phyloP scores from a whole-genome alignment of 768 basidiomycete genomes.

The Podaxis sp. region DNA sequence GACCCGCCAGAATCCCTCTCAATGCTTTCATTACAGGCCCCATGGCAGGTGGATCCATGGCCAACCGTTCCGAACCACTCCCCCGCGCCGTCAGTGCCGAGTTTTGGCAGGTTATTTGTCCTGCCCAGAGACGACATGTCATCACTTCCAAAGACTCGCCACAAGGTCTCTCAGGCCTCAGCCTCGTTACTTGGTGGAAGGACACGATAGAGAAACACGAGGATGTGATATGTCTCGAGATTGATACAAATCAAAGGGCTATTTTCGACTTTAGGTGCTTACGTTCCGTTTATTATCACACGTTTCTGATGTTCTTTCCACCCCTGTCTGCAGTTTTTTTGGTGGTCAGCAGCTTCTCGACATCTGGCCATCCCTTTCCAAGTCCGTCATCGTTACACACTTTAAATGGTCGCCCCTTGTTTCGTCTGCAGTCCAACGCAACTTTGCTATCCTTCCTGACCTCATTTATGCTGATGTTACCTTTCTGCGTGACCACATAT shows the following conservation, averaged over 20 bases:
- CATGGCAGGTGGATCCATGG: conserved; percentile 43
- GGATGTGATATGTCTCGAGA: conserved; percentile 17
- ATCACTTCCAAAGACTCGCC: conserved; percentile 32
- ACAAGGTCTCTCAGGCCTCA: conserved; percentile 31
- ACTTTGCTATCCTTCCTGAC: conserved; percentile 36
- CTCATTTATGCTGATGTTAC: background rate
- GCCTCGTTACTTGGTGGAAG: conserved; percentile 53
- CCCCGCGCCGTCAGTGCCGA: conserved; percentile 43
- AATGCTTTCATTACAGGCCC: conserved; percentile 61
- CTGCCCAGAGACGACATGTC: conserved; percentile 26
- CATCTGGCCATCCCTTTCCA: conserved; percentile 22
- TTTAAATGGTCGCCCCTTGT: conserved; percentile 59
- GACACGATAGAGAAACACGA: conserved; percentile 31
- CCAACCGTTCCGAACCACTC: background rate
- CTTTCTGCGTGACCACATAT: background rate
- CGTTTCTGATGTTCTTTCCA: background rate
- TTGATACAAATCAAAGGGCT: conserved; percentile 19
- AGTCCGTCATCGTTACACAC: conserved; percentile 44
- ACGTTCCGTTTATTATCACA: background rate
- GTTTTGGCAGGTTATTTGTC: conserved; percentile 51
- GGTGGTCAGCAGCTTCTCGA: conserved; percentile 42
- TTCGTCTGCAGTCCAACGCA: conserved; percentile 47
- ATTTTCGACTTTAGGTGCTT: conserved; percentile 54
- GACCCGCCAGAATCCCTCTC: conserved; percentile 52
- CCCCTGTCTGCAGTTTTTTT: conserved; percentile 38